Conservation (phyloP, 2,329 filamentous ascomycete genomes). For the Calycina herbarum region DNA sequence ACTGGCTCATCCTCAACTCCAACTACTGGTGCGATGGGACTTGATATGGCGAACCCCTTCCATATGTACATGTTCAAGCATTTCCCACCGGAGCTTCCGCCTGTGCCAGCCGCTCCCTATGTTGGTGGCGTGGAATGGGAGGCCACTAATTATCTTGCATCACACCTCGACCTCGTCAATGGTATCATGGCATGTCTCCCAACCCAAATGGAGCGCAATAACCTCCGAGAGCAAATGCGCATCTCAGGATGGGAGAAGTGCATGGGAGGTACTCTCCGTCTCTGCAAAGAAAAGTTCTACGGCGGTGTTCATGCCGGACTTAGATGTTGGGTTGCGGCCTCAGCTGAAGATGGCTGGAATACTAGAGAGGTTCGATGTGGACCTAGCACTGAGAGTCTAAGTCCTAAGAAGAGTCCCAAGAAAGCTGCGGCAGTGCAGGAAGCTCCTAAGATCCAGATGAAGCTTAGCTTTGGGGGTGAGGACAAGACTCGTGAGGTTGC, state of each 20-base stretch:
- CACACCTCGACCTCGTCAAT: conserved; percentile 90
- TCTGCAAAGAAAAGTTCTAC: conserved; percentile 98
- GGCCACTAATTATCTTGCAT: conserved; percentile 92
- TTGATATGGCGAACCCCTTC: conserved; percentile 39
- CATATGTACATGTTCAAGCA: conserved; percentile 66
- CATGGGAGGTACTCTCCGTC: conserved; percentile 79
- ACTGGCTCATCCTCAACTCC: conserved; percentile 28
- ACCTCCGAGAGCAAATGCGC: conserved; percentile 72
- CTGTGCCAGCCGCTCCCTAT: conserved; percentile 91
- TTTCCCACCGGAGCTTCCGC: conserved; percentile 83
- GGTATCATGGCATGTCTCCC: conserved; percentile 83
- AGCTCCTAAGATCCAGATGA: conserved; percentile 37
- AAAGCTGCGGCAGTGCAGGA: conserved; percentile 23
- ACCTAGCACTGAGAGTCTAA: conserved; percentile 45
- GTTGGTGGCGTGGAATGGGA: conserved; percentile 99
- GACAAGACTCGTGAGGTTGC: conserved; percentile 18
- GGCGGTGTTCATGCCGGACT: conserved; percentile 86
- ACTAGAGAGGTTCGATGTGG: conserved; percentile 78
- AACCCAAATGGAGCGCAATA: conserved; percentile 68
- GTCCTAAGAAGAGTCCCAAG: conserved; percentile 48
- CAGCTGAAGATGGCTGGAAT: conserved; percentile 84
- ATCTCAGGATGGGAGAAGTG: conserved; percentile 89
- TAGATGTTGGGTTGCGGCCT: conserved; percentile 86
- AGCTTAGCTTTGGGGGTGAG: conserved; percentile 31
- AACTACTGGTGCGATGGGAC: conserved; percentile 34